These are phyloP conservation scores for Marchantia paleacea DNA, from an alignment of 225 moss, liverwort and hornwort species.

Conservation along the genomic window DNA sequence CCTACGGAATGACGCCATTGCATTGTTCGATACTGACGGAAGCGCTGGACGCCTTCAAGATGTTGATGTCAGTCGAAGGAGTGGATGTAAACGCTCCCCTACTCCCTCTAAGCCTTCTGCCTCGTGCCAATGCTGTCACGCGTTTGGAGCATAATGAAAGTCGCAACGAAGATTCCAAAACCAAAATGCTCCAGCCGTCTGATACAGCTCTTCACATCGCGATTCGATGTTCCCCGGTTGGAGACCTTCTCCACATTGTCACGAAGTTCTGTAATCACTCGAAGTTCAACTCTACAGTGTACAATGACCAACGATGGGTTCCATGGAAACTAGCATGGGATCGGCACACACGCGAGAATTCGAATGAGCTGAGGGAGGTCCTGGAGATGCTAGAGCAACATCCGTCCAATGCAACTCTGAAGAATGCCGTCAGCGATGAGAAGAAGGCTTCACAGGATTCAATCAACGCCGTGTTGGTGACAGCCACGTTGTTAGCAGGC, in stretches of 20 bases:
- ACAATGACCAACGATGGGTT: neutral
- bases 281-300: neutral
- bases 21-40: neutral
- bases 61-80: neutral
- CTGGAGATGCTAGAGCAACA: neutral
- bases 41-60: neutral
- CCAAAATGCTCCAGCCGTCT: no score
- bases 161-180: no score
- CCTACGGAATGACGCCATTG: conserved; percentile 7
- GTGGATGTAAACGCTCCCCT: neutral
- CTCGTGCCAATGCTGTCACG: no score
- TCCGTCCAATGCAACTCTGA: neutral
- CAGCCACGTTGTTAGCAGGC: neutral
- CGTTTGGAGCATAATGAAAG: neutral
- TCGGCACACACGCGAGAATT: neutral
- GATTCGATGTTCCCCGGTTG: neutral
- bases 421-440: neutral
- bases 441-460: neutral
- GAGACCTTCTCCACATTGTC: neutral
- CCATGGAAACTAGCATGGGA: neutral
- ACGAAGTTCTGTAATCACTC: neutral
- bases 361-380: neutral
- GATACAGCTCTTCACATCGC: neutral
- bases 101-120: no score
- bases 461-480: neutral